Conservation (phyloP, 1,139 yeast genomes). For the Yamadazyma dushanensis region DNA sequence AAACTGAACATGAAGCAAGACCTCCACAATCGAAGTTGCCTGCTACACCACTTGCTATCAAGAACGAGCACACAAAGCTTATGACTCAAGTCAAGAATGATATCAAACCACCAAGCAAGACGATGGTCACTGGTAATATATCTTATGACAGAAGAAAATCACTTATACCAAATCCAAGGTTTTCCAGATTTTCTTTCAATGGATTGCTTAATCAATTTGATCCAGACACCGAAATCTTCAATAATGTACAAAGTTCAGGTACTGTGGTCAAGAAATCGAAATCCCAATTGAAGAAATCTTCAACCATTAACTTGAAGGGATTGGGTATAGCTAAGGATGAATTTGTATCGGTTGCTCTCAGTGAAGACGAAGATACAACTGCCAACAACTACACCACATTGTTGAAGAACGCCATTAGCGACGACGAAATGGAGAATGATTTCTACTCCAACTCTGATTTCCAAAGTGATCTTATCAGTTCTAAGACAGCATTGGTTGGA, state of each 20-base stretch:
- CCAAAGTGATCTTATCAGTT: constrained; percentile 27
- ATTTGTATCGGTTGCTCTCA: constrained; percentile 25
- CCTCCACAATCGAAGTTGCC: constrained; percentile 6
- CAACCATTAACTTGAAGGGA: constrained; percentile 30
- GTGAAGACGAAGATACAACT: constrained; percentile 21
- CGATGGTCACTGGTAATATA: constrained; percentile 1
- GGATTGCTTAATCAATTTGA: constrained; percentile 31
- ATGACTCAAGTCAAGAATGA: neutral
- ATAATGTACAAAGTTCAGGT: constrained; percentile 19
- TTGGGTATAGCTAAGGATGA: constrained; percentile 29
- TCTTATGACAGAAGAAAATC: constrained; percentile 6
- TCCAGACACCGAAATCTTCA: constrained; percentile 30
- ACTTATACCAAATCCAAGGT: constrained; percentile 44
- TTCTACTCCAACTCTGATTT: constrained; percentile 17
- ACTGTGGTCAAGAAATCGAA: constrained; percentile 8
- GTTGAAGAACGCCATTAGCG: constrained; percentile 16
- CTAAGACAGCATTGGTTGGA: constrained; percentile 34
- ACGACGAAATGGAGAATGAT: constrained; percentile 20
- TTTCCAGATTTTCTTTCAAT: constrained; percentile 45
- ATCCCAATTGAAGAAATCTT: constrained; percentile 22
- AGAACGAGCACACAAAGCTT: neutral
- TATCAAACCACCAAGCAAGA: neutral
- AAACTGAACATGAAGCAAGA: neutral
- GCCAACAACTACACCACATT: constrained; percentile 17
- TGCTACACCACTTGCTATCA: neutral